These are phyloP conservation scores for Plectosphaerella sp. DNA, from an alignment of 2,329 filamentous ascomycete species.

Conservation along the genomic window DNA sequence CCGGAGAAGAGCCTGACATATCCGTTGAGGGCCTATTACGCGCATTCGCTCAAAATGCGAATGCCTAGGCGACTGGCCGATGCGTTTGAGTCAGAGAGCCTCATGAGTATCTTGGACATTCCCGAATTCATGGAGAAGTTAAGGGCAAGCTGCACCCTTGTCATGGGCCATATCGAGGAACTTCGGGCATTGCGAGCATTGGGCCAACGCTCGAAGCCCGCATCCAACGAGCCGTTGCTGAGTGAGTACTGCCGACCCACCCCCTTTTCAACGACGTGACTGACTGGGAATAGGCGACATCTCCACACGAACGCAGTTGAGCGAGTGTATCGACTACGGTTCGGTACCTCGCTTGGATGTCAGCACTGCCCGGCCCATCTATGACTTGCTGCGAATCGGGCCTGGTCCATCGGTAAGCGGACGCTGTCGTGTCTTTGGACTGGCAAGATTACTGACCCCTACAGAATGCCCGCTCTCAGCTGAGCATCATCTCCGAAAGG, in stretches of 20 bases:
- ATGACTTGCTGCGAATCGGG: constrained; percentile 43
- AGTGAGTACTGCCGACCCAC: constrained; percentile 34
- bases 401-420: constrained; percentile 44
- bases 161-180: constrained; percentile 49
- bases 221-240: constrained; percentile 40
- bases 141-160: constrained; percentile 45
- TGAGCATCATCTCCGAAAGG: constrained; percentile 43
- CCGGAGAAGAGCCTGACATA: constrained; percentile 28
- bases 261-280: neutral
- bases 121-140: constrained; percentile 38
- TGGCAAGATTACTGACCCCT: constrained; percentile 8
- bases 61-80: constrained; percentile 37
- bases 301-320: constrained; percentile 30
- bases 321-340: constrained; percentile 45
- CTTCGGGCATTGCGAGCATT: constrained; percentile 39
- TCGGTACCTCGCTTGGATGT: constrained; percentile 45
- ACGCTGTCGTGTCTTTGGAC: neutral
- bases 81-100: constrained; percentile 45
- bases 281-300: constrained; percentile 32
- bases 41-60: constrained; percentile 38
- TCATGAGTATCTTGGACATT: constrained; percentile 45
- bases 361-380: constrained; percentile 29
- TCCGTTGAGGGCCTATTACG: constrained; percentile 41
- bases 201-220: constrained; percentile 31
- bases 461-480: constrained; percentile 44